Evolutionary conservation across 1,284 basidiomycete genomes (phyloP).

Genomic region (Caloboletus firmus): DNA sequence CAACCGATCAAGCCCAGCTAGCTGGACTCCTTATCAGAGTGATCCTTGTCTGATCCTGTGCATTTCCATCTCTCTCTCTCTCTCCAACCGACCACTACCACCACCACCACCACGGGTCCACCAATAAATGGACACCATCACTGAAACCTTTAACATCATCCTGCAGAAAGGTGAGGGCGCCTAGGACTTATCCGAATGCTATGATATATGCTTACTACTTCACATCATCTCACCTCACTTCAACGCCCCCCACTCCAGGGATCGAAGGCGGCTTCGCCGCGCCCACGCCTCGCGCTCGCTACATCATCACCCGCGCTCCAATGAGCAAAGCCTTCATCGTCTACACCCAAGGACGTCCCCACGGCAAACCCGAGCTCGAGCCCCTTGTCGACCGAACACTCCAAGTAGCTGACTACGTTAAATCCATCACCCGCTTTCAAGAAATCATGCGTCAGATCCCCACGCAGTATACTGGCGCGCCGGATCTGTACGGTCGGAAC

Average conservation of each 20-base stretch:
- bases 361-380: slow-evolving; percentile 41
- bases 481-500: slow-evolving; percentile 71
- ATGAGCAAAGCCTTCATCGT: slow-evolving; percentile 44
- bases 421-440: slow-evolving; percentile 56
- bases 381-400: slow-evolving; percentile 28
- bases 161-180: not conserved
- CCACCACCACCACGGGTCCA: too few species aligned
- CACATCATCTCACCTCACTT: too few species aligned
- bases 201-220: too few species aligned
- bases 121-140: not conserved
- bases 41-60: not conserved
- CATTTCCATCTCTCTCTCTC: not conserved
- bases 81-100: too few species aligned
- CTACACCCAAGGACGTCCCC: slow-evolving; percentile 45
- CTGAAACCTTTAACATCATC: not conserved
- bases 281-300: not conserved
- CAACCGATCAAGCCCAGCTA: too few species aligned
- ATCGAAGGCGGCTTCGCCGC: not conserved
- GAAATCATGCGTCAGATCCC: slow-evolving; percentile 54
- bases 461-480: slow-evolving; percentile 53
- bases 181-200: too few species aligned
- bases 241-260: not conserved
- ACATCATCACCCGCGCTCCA: slow-evolving; percentile 42
- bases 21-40: too few species aligned
- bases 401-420: slow-evolving; percentile 34